Percentiles rank a stretch among this genome's conserved stretches.
Evolutionary conservation across 805 yeast species (phyloP).

Genomic region (Komagataella kurtzmanii): DNA sequence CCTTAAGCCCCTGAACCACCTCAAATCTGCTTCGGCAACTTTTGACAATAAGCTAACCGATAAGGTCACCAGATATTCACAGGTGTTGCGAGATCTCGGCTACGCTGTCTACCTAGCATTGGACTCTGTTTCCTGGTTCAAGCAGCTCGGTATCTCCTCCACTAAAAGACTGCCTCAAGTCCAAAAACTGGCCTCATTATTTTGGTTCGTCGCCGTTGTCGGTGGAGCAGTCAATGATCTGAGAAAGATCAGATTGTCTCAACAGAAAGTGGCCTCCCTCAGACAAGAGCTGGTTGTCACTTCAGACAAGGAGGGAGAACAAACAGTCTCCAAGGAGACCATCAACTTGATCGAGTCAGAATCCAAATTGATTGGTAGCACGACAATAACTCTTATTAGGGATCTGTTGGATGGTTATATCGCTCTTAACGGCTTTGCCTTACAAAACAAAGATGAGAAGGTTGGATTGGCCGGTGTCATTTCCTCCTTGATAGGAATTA

Average conservation of each 20-base stretch:
- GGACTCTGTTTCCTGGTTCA: slow-evolving; percentile 52
- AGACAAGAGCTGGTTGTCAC: slow-evolving; percentile 12
- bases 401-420: slow-evolving; percentile 64
- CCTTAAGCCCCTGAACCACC: slow-evolving; percentile 65
- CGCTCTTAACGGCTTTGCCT: slow-evolving; percentile 55
- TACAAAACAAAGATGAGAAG: slow-evolving; percentile 60
- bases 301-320: slow-evolving; percentile 21
- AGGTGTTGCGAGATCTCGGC: slow-evolving; percentile 43
- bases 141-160: slow-evolving; percentile 43
- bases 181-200: slow-evolving; percentile 47
- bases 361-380: slow-evolving; percentile 14
- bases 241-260: slow-evolving; percentile 35
- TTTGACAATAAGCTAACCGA: slow-evolving; percentile 61
- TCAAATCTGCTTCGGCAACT: slow-evolving; percentile 55
- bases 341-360: slow-evolving; percentile 23
- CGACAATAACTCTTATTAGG: slow-evolving; percentile 58
- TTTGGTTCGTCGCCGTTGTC: slow-evolving; percentile 65
- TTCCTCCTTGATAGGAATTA: slow-evolving; percentile 68
- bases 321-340: slow-evolving; percentile 14
- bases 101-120: slow-evolving; percentile 50
- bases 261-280: slow-evolving; percentile 7
- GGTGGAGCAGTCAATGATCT: slow-evolving; percentile 49
- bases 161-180: slow-evolving; percentile 23
- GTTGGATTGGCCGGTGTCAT: slow-evolving; percentile 77
- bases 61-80: slow-evolving; percentile 34